Base-by-base conservation (phyloP, 208 protist genomes). In the Trypanosoma vivax region DNA sequence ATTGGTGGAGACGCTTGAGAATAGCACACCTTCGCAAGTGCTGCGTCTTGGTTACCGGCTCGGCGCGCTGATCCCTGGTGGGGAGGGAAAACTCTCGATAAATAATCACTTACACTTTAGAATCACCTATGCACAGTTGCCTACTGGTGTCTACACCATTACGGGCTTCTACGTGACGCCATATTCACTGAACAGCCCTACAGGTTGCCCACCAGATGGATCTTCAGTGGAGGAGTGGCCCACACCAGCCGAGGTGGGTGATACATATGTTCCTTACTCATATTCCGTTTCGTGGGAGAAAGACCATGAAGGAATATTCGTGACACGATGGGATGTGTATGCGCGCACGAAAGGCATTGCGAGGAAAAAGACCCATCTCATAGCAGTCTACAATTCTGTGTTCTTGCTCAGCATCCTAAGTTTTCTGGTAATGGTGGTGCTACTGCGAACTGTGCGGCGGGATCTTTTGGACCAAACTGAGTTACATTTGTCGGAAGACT, bases 331-430 rank as follows among this genome's bases (percentile, higher is more conserved):
- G 93, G 94, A 98, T 45, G 33, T 73, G 0, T 98, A 97, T 50
- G 76, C 96, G 0, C 41, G 38, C 37, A 50, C 60, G 2, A 71
- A 72, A 38, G 27, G 50, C 0, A 28, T 79, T 14, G 11, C 42
- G 29, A 14, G 31, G n/a, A 53, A 33, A 31, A 52, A 40, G 19
- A 83, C 96, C 21, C 96, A 98, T 70, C 97, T 83, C 92, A 94
- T 97, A 64, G 87, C 92, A 5, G 87, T 97, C 33, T 60, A 98
- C 35, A 98, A 98, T 79, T 96, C 85, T 5, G 64, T 97, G 11
- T 64, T 97, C 52, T 88, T 98, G 25, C 89, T 98, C 1, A 42
- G 97, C 38, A 90, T 98, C 65, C 73, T 99, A 2, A 79, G 87
- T 5, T 59, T 74, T 42, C 92, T 98, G 68, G 83, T 98, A 4